Evolutionary conservation across 2,329 filamentous ascomycete species (phyloP).

Genomic region (Fusarium veterinarium): DNA sequence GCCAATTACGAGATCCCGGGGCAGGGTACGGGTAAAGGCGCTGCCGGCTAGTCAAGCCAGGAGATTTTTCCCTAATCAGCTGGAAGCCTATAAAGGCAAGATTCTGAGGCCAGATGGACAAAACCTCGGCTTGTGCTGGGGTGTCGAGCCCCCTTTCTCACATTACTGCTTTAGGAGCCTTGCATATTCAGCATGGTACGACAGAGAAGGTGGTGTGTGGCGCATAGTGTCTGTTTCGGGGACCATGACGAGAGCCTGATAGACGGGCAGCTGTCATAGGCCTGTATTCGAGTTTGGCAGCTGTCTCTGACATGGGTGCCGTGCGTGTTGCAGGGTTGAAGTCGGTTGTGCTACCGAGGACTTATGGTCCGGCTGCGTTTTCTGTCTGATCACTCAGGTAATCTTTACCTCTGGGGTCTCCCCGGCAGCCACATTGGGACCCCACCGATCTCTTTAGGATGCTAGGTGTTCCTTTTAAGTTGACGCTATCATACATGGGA

Average conservation of each 20-base stretch:
- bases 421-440: constrained; percentile 1
- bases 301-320: background rate
- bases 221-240: constrained; percentile 23
- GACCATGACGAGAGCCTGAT: constrained; percentile 5
- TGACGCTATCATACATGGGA: background rate
- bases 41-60: constrained; percentile 1
- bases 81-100: background rate
- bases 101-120: constrained; percentile 22
- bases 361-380: constrained; percentile 2
- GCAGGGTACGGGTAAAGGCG: constrained; percentile 19
- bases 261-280: background rate
- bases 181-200: constrained; percentile 44
- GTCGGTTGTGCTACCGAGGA: constrained; percentile 31
- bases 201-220: constrained; percentile 33
- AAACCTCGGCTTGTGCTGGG: constrained; percentile 34
- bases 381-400: background rate
- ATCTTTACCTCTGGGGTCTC: background rate
- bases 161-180: constrained; percentile 36
- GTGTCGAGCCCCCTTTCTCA: constrained; percentile 24
- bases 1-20: constrained; percentile 33
- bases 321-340: constrained; percentile 7
- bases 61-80: constrained; percentile 2
- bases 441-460: background rate
- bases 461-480: background rate
- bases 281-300: constrained; percentile 5